Base-by-base conservation (phyloP, 169 alveolate genomes). In the Plasmodium malariae region DNA sequence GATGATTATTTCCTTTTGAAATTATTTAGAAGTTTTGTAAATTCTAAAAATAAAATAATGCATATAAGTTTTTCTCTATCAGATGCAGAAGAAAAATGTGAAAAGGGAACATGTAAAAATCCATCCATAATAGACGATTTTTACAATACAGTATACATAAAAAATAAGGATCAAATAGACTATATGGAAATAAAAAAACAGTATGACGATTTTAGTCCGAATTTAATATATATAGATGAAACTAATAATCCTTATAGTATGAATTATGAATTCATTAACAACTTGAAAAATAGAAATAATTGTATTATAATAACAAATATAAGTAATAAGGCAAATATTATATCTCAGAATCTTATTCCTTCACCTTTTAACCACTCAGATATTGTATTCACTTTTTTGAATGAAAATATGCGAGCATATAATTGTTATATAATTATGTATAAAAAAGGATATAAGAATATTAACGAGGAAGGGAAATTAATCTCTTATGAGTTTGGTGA, bases 401-500 rank as follows among this genome's bases (percentile, higher is more conserved):
- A 83, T 59, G 91, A 83, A 68, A 83, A 83, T 67, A 60, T 83
- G 36, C 62, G 91, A 9, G 91, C 91, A 67, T 40, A 32, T 83
- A 83, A 83, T 57, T 60, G 91, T 40, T 40, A 67, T 32, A 45
- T 83, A 17, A 65, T 83, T 32, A 67, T 83, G 65, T 83, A 83
- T 59, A 83, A 68, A 65, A 83, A 40, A 57, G 91, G 91, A 28
- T 83, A 19, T 67, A 83, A 65, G 49, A 24, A 37, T 26, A 26
- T 83, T 37, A 32, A 68, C 60, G 36, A n/a, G 40, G 45, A 60
- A 40, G 91, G 91, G 6, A 48, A 67, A 67, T 51, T 83, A 83
- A 83, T 83, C 28, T 43, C n/a, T 7, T 83, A 83, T 65, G 91
- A 83, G 24, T 83, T 30, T 30, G 91, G 67, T 54, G 55, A 83